Base-by-base conservation (phyloP, 2,329 filamentous ascomycete species). In the Fusarium avenaceum region DNA sequence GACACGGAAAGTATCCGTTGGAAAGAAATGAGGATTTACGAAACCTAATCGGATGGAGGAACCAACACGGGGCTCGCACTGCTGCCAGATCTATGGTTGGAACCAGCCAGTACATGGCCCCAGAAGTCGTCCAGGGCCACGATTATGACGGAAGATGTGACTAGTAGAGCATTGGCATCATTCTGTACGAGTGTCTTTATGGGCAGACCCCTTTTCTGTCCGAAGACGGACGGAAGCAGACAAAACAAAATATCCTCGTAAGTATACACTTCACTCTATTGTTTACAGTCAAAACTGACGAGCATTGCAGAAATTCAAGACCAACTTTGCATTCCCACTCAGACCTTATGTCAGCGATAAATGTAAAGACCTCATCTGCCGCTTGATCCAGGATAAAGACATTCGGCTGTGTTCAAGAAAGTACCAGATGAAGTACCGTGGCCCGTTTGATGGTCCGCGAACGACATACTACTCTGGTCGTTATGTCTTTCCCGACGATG, bases 41-140 rank as follows among this genome's bases (percentile, higher is more conserved):
- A 44, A 71, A 69, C 65, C 81, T 94, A 49, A 79, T 94, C 45
- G 85, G 86, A 63, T 94, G 90, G 90, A 86, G 92, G 44, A 90
- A 93, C 74, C 84, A 85, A 17, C 86, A 84, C 65, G 87, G 91
- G 26, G 90, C 89, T 70, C 89, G 93, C 39, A 87, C 87, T 33
- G 86, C 93, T 33, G 95, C 95, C 2, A 88, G 90, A 70, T 97
- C 94, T 45, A 89, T 97, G 2, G 95, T 98, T 13, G 95, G 95
- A 4, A 98, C 96, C 4, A 97, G 94, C 76, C 95, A 97, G 76
- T 98, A 98, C 81, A 98, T 97, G 96, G 95, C 96, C 1, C 95
- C 95, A 3, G 96, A 98, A 81, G 92, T 98, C 19, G 90, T 97
- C 59, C 84, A 87, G 69, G 93, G 94, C 28, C 87, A 93, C 48